Evolutionary conservation across 1,139 yeast species (phyloP).

Genomic region (Candida sanyaensis): DNA sequence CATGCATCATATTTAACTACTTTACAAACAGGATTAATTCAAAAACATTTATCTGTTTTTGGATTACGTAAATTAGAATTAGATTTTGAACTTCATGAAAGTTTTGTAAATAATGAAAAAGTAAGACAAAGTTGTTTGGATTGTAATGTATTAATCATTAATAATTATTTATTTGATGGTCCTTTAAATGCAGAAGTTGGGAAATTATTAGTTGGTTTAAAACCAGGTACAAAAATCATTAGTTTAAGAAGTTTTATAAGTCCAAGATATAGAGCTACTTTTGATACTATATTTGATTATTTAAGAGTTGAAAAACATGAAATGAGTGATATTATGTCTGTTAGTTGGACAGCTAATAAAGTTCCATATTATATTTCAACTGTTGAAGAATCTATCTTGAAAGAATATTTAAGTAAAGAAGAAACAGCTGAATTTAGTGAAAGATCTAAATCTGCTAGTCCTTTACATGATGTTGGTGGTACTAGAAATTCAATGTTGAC

Average conservation of each 20-base stretch:
- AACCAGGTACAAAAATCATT: conserved; percentile 76
- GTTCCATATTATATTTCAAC: conserved; percentile 81
- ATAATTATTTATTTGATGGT: conserved; percentile 82
- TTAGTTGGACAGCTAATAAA: conserved; percentile 89
- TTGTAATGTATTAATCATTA: conserved; percentile 75
- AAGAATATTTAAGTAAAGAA: conserved; percentile 25
- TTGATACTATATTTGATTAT: conserved; percentile 62
- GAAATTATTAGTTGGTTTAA: conserved; percentile 59
- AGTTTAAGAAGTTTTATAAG: conserved; percentile 75
- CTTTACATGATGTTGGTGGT: background rate
- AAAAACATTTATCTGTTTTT: conserved; percentile 56
- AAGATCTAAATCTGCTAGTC: conserved; percentile 9
- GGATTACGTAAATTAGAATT: conserved; percentile 64
- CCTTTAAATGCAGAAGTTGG: conserved; percentile 70
- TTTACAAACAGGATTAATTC: conserved; percentile 59
- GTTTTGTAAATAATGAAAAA: conserved; percentile 66
- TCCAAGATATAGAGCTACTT: conserved; percentile 54
- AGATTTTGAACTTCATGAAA: conserved; percentile 62
- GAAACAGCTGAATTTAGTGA: conserved; percentile 8
- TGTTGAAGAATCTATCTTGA: conserved; percentile 47
- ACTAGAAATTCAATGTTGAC: conserved; percentile 2
- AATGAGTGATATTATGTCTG: conserved; percentile 67
- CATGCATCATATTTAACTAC: conserved; percentile 74
- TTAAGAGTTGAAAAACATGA: conserved; percentile 64
- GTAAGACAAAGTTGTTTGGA: conserved; percentile 56